Percentiles rank a stretch among this genome's conserved stretches.
These are phyloP conservation scores for Gentiana straminea DNA, from an alignment of 257 asterid genomes.

Conservation along the genomic window DNA sequence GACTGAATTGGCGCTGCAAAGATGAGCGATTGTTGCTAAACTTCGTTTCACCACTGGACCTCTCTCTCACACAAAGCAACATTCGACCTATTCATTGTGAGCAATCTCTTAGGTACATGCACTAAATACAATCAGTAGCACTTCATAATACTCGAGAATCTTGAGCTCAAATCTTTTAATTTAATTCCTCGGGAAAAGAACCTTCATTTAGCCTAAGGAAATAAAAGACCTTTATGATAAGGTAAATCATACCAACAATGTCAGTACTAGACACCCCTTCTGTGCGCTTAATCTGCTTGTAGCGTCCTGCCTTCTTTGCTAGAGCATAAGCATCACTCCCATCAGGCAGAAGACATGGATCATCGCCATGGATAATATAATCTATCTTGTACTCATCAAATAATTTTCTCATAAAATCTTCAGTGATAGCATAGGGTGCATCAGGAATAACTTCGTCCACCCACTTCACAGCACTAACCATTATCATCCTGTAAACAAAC, in stretches of 20 bases:
- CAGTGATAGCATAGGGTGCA: conserved; percentile 96
- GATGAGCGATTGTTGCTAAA: conserved; percentile 61
- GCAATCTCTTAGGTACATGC: conserved; percentile 8
- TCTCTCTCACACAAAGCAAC: conserved; percentile 98
- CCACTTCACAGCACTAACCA: conserved; percentile 97
- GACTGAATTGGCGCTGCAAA: conserved; percentile 92
- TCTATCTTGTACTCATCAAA: conserved; percentile 82
- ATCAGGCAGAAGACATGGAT: conserved; percentile 89
- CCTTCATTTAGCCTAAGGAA: not conserved
- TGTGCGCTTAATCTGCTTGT: conserved; percentile 90
- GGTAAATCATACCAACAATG: conserved; percentile 58
- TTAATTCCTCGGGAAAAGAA: too few species aligned
- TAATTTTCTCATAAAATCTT: conserved; percentile 83
- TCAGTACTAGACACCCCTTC: conserved; percentile 98
- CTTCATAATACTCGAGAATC: too few species aligned
- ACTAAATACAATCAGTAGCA: conserved; percentile 1
- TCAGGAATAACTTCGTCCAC: conserved; percentile 94
- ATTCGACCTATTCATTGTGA: conserved; percentile 57
- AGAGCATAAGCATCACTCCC: conserved; percentile 97
- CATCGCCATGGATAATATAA: conserved; percentile 93
- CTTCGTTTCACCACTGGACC: conserved; percentile 40
- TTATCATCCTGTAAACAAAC: conserved; percentile 57
- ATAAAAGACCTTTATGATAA: conserved; percentile 8
- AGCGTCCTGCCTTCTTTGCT: conserved; percentile 91
- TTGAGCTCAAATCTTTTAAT: too few species aligned